Conservation (phyloP, 352 stramenopile species). For the Globisporangium nagaii region DNA sequence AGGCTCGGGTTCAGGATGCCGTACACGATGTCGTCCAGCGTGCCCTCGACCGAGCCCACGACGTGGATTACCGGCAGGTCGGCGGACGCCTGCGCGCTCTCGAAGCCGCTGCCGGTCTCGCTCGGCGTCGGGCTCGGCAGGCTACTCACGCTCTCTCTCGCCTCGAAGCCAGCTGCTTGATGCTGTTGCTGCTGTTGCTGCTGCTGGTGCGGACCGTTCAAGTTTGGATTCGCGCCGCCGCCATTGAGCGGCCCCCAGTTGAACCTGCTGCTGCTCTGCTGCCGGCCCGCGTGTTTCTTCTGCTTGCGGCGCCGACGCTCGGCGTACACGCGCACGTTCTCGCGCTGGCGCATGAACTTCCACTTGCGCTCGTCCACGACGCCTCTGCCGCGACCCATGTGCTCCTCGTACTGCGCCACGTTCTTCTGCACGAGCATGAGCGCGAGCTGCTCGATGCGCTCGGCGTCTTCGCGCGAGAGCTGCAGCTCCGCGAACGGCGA, state of each 20-base stretch:
- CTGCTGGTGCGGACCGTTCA: no score
- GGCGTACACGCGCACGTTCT: slow-evolving; percentile 25
- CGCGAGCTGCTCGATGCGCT: slow-evolving; percentile 24
- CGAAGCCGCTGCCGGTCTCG: background rate
- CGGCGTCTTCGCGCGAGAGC: slow-evolving; percentile 16
- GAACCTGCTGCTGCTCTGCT: no score
- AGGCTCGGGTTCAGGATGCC: slow-evolving; percentile 23
- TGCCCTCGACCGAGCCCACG: slow-evolving; percentile 25
- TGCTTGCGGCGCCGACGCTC: slow-evolving; percentile 11
- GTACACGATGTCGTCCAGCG: slow-evolving; percentile 35
- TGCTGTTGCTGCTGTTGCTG: no score
- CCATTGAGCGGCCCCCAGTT: background rate
- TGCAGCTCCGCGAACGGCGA: slow-evolving; percentile 21
- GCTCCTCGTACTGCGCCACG: slow-evolving; percentile 25
- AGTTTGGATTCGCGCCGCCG: no score
- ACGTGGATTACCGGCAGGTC: slow-evolving; percentile 25
- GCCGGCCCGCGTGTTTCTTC: background rate
- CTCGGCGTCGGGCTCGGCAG: background rate
- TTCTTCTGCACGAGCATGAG: slow-evolving; percentile 22
- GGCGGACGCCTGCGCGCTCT: background rate
- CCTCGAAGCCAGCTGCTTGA: no score
- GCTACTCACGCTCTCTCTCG: no score
- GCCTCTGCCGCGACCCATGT: no score
- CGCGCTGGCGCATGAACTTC: slow-evolving; percentile 35
- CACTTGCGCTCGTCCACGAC: slow-evolving; percentile 25